A percentile compares a stretch with the other conserved stretches of the same genome.
phyloP scores from a whole-genome alignment of 148 eudicot genomes.

The Limonium bicolor region DNA sequence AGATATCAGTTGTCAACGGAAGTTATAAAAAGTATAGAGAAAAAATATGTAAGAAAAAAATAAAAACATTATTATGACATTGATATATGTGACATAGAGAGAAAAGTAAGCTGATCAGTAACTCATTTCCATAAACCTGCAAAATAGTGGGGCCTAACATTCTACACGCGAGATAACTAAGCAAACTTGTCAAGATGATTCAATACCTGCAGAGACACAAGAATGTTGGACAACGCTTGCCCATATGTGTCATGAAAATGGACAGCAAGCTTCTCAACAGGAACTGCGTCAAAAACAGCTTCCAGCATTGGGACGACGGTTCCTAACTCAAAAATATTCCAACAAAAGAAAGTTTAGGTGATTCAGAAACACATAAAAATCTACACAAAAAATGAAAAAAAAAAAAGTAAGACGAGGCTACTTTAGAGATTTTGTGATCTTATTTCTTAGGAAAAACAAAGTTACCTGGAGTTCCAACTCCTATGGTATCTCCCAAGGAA shows the following conservation, averaged over 20 bases:
- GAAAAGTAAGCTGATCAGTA: too few relatives aligned
- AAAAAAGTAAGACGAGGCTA: neutral
- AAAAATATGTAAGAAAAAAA: too few relatives aligned
- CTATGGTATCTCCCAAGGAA: constrained; percentile 94
- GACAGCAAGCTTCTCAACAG: constrained; percentile 76
- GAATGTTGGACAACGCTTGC: constrained; percentile 88
- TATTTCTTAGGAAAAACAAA: neutral
- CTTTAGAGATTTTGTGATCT: neutral
- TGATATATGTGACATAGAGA: too few relatives aligned
- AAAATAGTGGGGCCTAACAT: too few relatives aligned
- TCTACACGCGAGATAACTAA: too few relatives aligned
- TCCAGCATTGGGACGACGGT: constrained; percentile 78
- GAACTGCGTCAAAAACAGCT: constrained; percentile 55
- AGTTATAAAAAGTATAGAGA: too few relatives aligned
- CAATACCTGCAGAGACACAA: constrained; percentile 74
- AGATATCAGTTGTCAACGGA: too few relatives aligned
- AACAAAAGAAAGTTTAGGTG: too few relatives aligned
- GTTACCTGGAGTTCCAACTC: constrained; percentile 92
- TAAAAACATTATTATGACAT: too few relatives aligned
- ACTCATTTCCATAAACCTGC: too few relatives aligned
- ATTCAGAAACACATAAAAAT: too few relatives aligned
- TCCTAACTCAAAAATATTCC: too few relatives aligned
- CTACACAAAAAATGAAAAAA: neutral
- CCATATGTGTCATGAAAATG: constrained; percentile 96
- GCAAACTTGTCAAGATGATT: neutral